These are phyloP conservation scores for Mucuna pruriens DNA, from an alignment of 306 rosid genomes.

Conservation along the genomic window DNA sequence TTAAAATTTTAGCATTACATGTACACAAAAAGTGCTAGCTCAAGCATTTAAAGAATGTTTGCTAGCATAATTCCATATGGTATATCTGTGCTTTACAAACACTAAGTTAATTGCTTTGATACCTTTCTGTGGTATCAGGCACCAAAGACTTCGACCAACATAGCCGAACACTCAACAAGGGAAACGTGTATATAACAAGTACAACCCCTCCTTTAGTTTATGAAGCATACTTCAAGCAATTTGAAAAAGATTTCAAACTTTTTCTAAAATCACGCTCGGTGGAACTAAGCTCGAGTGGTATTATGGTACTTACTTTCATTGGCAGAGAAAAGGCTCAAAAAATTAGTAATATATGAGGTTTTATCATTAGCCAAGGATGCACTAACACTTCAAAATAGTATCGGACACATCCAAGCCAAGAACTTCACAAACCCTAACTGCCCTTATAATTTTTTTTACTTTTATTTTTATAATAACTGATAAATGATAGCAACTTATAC, in stretches of 20 bases:
- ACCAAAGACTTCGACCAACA: slow-evolving; percentile 9
- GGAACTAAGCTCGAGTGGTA: slow-evolving; percentile 49
- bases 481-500: too few species aligned
- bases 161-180: slow-evolving; percentile 27
- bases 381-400: neutral
- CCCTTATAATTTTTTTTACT: too few species aligned
- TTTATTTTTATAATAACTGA: too few species aligned
- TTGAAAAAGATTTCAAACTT: slow-evolving; percentile 45
- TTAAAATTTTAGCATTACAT: neutral
- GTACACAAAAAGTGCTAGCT: too few species aligned
- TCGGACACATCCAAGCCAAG: too few species aligned
- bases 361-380: neutral
- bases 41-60: too few species aligned
- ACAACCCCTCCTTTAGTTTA: slow-evolving; percentile 38
- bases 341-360: neutral
- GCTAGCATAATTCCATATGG: too few species aligned
- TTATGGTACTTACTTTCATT: slow-evolving; percentile 47
- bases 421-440: too few species aligned
- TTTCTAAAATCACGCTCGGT: slow-evolving; percentile 48
- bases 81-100: too few species aligned
- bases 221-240: slow-evolving; percentile 41
- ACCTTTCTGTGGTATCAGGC: slow-evolving; percentile 21
- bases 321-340: slow-evolving; percentile 33
- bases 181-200: slow-evolving; percentile 22
- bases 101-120: neutral